Percentiles rank a stretch among this genome's conserved stretches.
phyloP scores from a whole-genome alignment of 169 alveolate species.

The Eimeria necatrix region DNA sequence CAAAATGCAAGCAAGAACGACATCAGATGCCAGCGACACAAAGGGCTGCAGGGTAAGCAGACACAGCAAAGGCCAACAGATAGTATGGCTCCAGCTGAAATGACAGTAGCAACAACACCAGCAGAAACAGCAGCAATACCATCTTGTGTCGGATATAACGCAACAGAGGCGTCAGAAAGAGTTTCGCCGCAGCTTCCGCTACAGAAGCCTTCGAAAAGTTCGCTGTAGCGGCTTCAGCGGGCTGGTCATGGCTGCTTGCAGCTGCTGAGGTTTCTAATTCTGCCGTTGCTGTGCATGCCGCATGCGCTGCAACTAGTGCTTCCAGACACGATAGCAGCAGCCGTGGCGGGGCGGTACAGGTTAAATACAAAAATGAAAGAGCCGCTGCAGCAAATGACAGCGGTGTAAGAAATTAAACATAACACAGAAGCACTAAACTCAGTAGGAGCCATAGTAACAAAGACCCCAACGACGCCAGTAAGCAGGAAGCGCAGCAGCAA shows the following conservation, averaged over 20 bases:
- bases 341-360: constrained; percentile 50
- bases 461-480: background rate
- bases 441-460: background rate
- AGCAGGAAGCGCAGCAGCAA: background rate
- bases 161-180: constrained; percentile 38
- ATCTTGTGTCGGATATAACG: constrained; percentile 57
- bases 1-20: background rate
- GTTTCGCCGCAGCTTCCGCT: constrained; percentile 64
- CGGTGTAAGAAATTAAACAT: background rate
- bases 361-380: constrained; percentile 21
- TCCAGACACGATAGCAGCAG: constrained; percentile 55
- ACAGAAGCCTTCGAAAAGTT: constrained; percentile 17
- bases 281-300: background rate
- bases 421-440: background rate
- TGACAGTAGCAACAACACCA: constrained; percentile 12
- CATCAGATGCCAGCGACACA: background rate
- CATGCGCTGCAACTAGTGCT: constrained; percentile 45
- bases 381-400: constrained; percentile 18
- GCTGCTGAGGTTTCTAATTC: background rate
- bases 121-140: constrained; percentile 21
- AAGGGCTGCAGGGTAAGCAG: constrained; percentile 12
- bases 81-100: background rate
- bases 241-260: background rate
- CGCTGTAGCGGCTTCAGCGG: background rate
- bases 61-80: background rate